phyloP scores from a whole-genome alignment of 116 monocot species.

The Cymodocea nodosa region DNA sequence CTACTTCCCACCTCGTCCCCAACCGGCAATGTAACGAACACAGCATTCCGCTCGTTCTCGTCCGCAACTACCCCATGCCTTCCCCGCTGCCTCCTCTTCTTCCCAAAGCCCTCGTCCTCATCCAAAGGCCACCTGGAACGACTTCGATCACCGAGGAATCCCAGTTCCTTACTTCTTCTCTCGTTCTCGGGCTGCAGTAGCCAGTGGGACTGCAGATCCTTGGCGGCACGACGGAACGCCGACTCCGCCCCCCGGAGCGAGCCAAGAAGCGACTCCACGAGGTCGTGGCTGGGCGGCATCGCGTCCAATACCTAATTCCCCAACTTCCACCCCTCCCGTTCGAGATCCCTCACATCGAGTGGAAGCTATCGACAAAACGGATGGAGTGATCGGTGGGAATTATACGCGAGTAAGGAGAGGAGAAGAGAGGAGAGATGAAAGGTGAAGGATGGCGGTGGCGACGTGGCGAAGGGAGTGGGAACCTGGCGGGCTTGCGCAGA shows the following conservation, averaged over 20 bases:
- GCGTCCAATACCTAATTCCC: background rate
- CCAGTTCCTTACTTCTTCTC: background rate
- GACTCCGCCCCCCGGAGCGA: slow-evolving; percentile 46
- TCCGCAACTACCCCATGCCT: background rate
- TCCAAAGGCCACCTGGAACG: background rate
- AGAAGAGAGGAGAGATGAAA: no score
- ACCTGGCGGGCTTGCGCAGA: no score
- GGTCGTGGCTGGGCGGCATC: slow-evolving; percentile 40
- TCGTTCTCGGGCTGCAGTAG: background rate
- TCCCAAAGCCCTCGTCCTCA: background rate
- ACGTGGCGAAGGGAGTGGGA: no score
- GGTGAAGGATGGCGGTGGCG: no score
- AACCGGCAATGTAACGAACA: background rate
- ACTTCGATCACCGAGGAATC: background rate
- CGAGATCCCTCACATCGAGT: background rate
- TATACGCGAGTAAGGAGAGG: background rate
- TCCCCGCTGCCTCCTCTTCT: background rate
- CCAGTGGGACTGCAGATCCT: slow-evolving; percentile 39
- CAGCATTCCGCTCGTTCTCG: background rate
- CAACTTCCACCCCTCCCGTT: background rate
- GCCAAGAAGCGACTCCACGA: slow-evolving; percentile 45
- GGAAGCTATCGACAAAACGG: background rate
- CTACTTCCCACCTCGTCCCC: background rate
- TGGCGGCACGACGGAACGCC: slow-evolving; percentile 23
- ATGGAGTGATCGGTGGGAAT: no score